A percentile compares a stretch with the other conserved stretches of the same genome.
phyloP scores from a whole-genome alignment of 306 rosid species.

The Malus sylvestris region DNA sequence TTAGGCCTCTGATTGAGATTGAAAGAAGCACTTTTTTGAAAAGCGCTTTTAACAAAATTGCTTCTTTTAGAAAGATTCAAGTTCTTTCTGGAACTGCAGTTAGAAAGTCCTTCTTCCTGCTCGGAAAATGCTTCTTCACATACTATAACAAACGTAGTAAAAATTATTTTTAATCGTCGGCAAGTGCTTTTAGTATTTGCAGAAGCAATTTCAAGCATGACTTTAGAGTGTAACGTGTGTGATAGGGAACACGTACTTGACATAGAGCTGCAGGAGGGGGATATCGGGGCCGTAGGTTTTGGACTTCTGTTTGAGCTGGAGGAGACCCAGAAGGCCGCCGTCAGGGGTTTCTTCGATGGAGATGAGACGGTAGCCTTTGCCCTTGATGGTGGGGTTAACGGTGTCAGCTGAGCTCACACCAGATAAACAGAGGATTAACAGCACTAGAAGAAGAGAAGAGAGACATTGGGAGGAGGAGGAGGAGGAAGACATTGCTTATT shows the following conservation, averaged over 20 bases:
- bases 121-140: not conserved
- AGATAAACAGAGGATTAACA: slow-evolving; percentile 18
- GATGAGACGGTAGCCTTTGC: slow-evolving; percentile 75
- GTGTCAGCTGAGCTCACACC: slow-evolving; percentile 21
- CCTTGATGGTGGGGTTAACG: slow-evolving; percentile 41
- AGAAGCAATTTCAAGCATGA: not conserved
- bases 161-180: not conserved
- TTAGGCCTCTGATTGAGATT: not conserved
- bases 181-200: not conserved
- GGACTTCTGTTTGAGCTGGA: slow-evolving; percentile 48
- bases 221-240: too few species aligned
- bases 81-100: not conserved
- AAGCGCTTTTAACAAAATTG: not conserved
- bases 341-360: slow-evolving; percentile 59
- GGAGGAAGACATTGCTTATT: not conserved
- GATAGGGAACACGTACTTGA: slow-evolving; percentile 41
- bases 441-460: slow-evolving; percentile 22
- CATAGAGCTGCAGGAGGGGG: slow-evolving; percentile 62
- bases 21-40: not conserved
- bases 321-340: slow-evolving; percentile 66
- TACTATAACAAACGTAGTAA: not conserved
- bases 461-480: slow-evolving; percentile 6
- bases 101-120: not conserved
- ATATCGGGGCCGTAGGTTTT: slow-evolving; percentile 71
- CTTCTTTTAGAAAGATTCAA: too few species aligned